These are phyloP conservation scores for Rusavskia elegans DNA, from an alignment of 495 filamentous ascomycete genomes.

Conservation along the genomic window DNA sequence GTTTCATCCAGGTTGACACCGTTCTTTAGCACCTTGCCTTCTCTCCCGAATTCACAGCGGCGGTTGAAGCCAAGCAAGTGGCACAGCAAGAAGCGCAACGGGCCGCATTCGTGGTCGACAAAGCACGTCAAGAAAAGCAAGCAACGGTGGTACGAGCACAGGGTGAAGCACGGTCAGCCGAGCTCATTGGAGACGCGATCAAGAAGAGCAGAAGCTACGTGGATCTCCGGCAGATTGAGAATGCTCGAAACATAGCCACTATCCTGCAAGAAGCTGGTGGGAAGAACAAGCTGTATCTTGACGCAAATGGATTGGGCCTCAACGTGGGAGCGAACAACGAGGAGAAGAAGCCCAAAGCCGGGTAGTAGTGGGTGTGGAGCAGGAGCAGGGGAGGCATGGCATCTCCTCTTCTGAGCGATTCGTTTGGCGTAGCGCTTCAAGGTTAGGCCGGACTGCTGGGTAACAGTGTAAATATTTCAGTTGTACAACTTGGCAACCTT, in stretches of 20 bases:
- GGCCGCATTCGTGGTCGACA: slow-evolving; percentile 95
- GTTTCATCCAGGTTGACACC: neutral
- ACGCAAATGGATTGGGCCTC: slow-evolving; percentile 74
- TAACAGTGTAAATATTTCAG: too few species aligned
- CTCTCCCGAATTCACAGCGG: slow-evolving; percentile 97
- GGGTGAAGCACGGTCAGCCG: slow-evolving; percentile 95
- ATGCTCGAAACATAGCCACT: slow-evolving; percentile 69
- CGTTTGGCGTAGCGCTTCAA: neutral
- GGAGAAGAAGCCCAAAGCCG: slow-evolving; percentile 19
- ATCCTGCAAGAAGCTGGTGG: slow-evolving; percentile 73
- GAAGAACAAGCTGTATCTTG: slow-evolving; percentile 87
- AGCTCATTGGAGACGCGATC: slow-evolving; percentile 96
- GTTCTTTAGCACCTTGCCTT: slow-evolving; percentile 63
- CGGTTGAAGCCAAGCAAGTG: slow-evolving; percentile 97
- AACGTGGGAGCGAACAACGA: slow-evolving; percentile 57
- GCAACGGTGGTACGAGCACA: slow-evolving; percentile 96
- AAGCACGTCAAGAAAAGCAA: slow-evolving; percentile 98
- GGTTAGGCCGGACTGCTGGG: too few species aligned
- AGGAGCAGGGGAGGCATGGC: neutral
- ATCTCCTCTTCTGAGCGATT: neutral
- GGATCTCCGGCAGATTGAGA: slow-evolving; percentile 93
- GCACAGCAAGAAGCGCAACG: slow-evolving; percentile 97
- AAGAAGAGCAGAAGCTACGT: slow-evolving; percentile 97
- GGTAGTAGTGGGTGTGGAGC: too few species aligned
- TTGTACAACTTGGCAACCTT: too few species aligned